Percentiles rank a stretch among this genome's conserved stretches.
phyloP scores from a whole-genome alignment of 1,284 basidiomycete species.

The Microbotryomycetes sp. region DNA sequence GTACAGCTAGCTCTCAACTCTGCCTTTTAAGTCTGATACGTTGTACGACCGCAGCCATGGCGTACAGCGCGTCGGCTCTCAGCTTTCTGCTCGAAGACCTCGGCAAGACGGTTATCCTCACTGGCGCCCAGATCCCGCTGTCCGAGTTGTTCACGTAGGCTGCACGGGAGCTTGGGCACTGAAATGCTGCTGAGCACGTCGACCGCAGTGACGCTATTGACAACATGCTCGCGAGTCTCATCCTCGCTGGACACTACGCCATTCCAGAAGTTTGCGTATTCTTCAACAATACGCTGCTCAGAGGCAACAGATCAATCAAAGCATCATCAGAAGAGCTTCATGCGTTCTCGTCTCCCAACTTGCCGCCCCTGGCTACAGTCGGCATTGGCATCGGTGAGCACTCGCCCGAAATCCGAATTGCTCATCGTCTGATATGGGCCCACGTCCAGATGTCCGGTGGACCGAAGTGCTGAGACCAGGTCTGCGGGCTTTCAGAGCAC shows the following conservation, averaged over 20 bases:
- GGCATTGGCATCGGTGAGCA: constrained; percentile 66
- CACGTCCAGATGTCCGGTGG: constrained; percentile 59
- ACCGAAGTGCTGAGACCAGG: constrained; percentile 69
- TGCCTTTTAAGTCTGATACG: no score
- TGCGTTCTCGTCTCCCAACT: constrained; percentile 81
- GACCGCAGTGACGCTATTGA: constrained; percentile 77
- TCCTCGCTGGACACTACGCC: constrained; percentile 79
- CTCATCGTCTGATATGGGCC: not conserved
- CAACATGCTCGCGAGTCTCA: constrained; percentile 61
- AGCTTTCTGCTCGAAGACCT: constrained; percentile 85
- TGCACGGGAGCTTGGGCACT: constrained; percentile 49
- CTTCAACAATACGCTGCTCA: constrained; percentile 78
- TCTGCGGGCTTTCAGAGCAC: constrained; percentile 65
- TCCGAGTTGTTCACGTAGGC: constrained; percentile 17
- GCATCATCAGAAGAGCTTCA: constrained; percentile 74
- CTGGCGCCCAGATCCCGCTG: constrained; percentile 85
- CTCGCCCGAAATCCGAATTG: constrained; percentile 2
- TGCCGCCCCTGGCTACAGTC: constrained; percentile 77
- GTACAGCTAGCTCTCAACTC: no score
- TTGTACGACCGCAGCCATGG: no score
- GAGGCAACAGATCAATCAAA: constrained; percentile 73
- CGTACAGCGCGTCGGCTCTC: constrained; percentile 76
- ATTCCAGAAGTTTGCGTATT: constrained; percentile 68
- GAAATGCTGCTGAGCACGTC: not conserved
- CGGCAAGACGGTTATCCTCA: constrained; percentile 62